Evolutionary conservation across 2,329 filamentous ascomycete genomes (phyloP).

Genomic region (Ceratocystis eucalypticola): DNA sequence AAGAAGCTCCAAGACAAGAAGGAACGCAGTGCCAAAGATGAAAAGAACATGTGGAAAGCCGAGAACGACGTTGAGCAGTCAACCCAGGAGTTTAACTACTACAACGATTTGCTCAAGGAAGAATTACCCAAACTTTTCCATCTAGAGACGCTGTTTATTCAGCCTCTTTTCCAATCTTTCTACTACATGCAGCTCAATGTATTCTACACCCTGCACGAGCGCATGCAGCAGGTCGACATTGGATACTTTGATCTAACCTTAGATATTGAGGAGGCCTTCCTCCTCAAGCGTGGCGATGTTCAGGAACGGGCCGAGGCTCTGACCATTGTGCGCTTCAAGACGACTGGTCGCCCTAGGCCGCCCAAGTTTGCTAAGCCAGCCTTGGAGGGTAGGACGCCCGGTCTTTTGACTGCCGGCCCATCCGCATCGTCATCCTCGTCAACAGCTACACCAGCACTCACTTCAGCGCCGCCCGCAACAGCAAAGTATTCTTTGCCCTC

Average conservation of each 20-base stretch:
- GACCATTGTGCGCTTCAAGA: conserved; percentile 81
- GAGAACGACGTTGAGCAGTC: conserved; percentile 83
- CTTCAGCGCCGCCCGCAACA: conserved; percentile 17
- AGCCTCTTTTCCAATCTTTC: conserved; percentile 94
- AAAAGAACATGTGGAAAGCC: conserved; percentile 92
- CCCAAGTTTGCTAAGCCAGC: conserved; percentile 45
- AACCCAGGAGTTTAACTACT: conserved; percentile 94
- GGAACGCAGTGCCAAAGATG: conserved; percentile 88
- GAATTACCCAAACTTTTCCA: conserved; percentile 84
- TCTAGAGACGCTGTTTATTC: conserved; percentile 88
- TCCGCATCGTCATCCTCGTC: conserved; percentile 20
- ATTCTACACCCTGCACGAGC: conserved; percentile 95
- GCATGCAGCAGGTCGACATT: conserved; percentile 95
- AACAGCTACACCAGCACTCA: conserved; percentile 19
- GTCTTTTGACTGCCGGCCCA: conserved; percentile 39
- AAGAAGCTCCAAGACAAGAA: conserved; percentile 98
- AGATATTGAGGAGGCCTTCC: conserved; percentile 84
- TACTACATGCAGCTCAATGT: conserved; percentile 99
- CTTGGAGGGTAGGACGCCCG: conserved; percentile 36
- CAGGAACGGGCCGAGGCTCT: conserved; percentile 74
- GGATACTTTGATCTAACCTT: conserved; percentile 90
- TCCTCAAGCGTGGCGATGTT: conserved; percentile 75
- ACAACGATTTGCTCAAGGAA: conserved; percentile 92
- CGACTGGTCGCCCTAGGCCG: conserved; percentile 55
- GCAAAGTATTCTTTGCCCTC: conserved; percentile 22